These are phyloP conservation scores for Rhizopus sp. DNA, from an alignment of 371 early-diverging fungal genomes.

Conservation along the genomic window DNA sequence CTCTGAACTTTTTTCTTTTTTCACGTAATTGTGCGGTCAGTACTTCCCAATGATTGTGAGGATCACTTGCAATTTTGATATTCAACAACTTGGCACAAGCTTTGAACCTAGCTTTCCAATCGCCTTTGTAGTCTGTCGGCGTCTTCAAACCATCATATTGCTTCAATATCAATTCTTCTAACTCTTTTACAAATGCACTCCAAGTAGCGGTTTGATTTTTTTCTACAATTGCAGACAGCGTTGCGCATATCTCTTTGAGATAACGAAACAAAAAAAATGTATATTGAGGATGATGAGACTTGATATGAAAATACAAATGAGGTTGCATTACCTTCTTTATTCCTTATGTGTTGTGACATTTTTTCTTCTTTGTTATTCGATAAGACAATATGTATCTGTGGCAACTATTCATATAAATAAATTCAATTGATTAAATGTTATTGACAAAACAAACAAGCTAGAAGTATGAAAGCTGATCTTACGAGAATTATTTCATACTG, in stretches of 20 bases:
- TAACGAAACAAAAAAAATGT: neutral
- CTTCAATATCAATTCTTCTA: constrained; percentile 6
- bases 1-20: constrained; percentile 2
- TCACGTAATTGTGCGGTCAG: constrained; percentile 4
- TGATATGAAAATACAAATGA: constrained; percentile 4
- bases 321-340: constrained; percentile 4
- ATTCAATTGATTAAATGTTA: too few species aligned
- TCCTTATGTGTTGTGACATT: constrained; percentile 6
- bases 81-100: constrained; percentile 4
- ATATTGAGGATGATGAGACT: constrained; percentile 1
- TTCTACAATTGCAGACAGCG: constrained; percentile 5
- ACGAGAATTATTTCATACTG: too few species aligned
- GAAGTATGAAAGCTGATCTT: too few species aligned
- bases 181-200: constrained; percentile 5
- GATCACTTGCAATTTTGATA: neutral
- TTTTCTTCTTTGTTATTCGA: constrained; percentile 3
- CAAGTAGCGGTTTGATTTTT: constrained; percentile 5
- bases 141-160: neutral
- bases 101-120: constrained; percentile 2
- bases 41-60: neutral
- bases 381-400: too few species aligned
- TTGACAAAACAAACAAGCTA: too few species aligned
- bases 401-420: too few species aligned
- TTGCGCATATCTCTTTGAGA: constrained; percentile 7
- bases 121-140: constrained; percentile 2